phyloP scores from a whole-genome alignment of 768 basidiomycete genomes.

The Naganishia vaughanmartiniae region DNA sequence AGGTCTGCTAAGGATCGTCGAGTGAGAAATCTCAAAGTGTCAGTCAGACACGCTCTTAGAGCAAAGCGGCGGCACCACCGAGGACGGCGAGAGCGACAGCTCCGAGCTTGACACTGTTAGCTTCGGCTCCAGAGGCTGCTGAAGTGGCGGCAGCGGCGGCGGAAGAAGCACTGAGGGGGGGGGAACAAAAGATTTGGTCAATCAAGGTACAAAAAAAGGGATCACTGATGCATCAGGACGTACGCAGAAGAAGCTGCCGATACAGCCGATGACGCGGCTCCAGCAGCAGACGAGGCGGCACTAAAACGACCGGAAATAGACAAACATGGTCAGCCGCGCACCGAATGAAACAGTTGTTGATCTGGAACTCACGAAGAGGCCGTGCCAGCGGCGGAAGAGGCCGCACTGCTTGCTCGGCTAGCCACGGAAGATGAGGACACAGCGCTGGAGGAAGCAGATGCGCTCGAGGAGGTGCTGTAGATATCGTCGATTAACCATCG shows the following conservation, averaged over 20 bases:
- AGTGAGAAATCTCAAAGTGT: neutral
- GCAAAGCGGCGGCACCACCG: constrained; percentile 24
- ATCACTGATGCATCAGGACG: neutral
- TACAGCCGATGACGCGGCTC: neutral
- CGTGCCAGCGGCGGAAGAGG: neutral
- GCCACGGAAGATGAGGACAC: neutral
- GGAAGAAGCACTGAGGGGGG: neutral
- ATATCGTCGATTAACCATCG: neutral
- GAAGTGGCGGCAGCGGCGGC: constrained; percentile 13
- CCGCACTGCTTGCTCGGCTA: neutral
- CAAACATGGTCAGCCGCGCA: neutral
- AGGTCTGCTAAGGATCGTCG: neutral
- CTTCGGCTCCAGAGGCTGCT: constrained; percentile 2
- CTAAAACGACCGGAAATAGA: neutral
- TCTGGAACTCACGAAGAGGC: constrained; percentile 2
- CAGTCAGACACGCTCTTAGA: neutral
- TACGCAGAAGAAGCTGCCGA: neutral
- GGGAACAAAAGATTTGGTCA: neutral
- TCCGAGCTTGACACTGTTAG: constrained; percentile 21
- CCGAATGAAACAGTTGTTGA: neutral
- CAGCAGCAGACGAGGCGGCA: constrained; percentile 9
- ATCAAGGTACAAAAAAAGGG: neutral
- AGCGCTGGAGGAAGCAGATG: constrained; percentile 10
- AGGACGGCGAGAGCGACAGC: constrained; percentile 25
- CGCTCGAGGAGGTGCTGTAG: neutral